These are phyloP conservation scores for Filosporella fistucella DNA, from an alignment of 495 filamentous ascomycete genomes.

Conservation along the genomic window DNA sequence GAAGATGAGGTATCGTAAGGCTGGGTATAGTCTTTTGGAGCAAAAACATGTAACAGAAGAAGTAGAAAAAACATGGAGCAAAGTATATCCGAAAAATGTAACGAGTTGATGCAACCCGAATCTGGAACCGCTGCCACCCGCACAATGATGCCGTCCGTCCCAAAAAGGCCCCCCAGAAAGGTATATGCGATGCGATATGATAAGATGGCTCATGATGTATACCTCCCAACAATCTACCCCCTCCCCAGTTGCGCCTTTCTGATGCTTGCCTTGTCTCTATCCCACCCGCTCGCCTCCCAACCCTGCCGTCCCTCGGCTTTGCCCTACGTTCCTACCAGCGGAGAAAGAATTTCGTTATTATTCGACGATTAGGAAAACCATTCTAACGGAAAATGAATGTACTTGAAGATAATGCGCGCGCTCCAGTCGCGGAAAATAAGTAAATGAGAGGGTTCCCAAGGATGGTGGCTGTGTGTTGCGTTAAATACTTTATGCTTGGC, in stretches of 20 bases:
- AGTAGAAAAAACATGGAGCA: not conserved
- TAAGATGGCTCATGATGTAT: not conserved
- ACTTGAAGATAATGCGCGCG: no score
- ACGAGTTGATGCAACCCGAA: not conserved
- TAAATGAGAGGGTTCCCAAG: no score
- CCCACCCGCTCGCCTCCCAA: not conserved
- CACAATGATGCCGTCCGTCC: not conserved
- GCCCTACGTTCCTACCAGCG: conserved; percentile 6
- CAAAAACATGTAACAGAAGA: not conserved
- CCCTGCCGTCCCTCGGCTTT: not conserved
- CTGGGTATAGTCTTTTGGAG: not conserved
- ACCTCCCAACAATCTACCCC: no score
- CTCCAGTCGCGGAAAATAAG: conserved; percentile 17
- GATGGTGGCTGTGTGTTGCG: no score
- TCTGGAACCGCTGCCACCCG: not conserved
- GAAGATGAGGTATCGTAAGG: not conserved
- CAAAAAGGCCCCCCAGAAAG: not conserved
- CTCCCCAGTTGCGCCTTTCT: conserved; percentile 8
- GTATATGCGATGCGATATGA: not conserved
- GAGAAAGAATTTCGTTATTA: conserved; percentile 2
- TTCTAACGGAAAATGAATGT: not conserved
- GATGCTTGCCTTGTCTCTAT: conserved; percentile 1
- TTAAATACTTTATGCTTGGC: no score
- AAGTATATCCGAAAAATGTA: not conserved
- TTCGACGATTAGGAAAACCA: not conserved